phyloP scores from a whole-genome alignment of 257 asterid genomes.

The Echites panduratus region DNA sequence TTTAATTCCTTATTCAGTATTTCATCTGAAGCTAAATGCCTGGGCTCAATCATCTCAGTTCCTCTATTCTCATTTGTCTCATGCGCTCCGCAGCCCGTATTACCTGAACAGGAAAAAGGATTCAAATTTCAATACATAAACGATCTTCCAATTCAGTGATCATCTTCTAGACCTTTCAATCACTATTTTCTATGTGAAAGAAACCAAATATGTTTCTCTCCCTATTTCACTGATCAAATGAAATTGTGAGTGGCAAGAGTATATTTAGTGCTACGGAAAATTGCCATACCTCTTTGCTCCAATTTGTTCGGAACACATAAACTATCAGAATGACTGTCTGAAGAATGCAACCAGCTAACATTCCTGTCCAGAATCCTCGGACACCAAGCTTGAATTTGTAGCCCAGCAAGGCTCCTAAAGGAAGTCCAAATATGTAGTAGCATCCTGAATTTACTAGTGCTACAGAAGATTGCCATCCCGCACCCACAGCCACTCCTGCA shows the following conservation, averaged over 20 bases:
- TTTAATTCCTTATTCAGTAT: no score
- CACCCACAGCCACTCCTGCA: conserved; percentile 92
- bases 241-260: not conserved
- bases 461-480: conserved; percentile 79
- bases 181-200: no score
- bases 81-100: conserved; percentile 51
- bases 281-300: conserved; percentile 66
- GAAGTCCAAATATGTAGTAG: conserved; percentile 68
- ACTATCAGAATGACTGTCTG: conserved; percentile 47
- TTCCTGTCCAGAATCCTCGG: conserved; percentile 75
- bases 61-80: conserved; percentile 23
- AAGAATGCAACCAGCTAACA: conserved; percentile 62
- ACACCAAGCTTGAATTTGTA: conserved; percentile 54
- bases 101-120: conserved; percentile 41
- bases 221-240: not conserved
- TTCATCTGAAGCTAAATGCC: not conserved
- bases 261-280: no score
- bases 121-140: not conserved
- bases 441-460: conserved; percentile 55
- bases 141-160: not conserved
- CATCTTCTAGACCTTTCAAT: not conserved
- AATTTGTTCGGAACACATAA: conserved; percentile 40
- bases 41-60: conserved; percentile 12
- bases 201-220: no score
- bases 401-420: conserved; percentile 74